phyloP scores from a whole-genome alignment of 164 flowering plant genomes.

The Hamamelis virginiana region DNA sequence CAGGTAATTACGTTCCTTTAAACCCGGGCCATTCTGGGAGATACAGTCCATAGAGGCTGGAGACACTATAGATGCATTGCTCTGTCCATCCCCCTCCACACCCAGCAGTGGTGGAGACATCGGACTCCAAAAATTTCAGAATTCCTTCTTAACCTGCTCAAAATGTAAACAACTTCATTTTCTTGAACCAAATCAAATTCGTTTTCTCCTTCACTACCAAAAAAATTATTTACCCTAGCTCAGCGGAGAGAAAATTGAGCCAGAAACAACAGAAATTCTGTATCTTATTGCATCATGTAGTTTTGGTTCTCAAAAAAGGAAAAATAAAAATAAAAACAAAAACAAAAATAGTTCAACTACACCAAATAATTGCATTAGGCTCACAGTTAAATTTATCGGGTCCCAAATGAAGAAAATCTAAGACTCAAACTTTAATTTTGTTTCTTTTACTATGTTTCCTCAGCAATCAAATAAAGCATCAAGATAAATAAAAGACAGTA shows the following conservation, averaged over 20 bases:
- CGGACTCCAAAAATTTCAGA: constrained; percentile 10
- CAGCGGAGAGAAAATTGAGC: too few species aligned
- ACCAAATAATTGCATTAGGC: too few species aligned
- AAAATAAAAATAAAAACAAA: neutral
- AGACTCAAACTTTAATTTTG: too few species aligned
- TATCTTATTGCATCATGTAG: neutral
- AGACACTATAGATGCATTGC: constrained; percentile 44
- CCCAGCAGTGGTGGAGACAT: constrained; percentile 64
- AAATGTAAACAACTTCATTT: neutral
- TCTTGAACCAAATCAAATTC: neutral
- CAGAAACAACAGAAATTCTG: too few species aligned
- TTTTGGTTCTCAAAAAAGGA: neutral
- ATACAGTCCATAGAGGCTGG: constrained; percentile 43
- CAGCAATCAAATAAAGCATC: too few species aligned
- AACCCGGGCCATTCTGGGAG: constrained; percentile 37
- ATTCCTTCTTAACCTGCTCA: constrained; percentile 7
- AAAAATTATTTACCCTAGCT: too few species aligned
- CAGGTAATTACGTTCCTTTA: constrained; percentile 78
- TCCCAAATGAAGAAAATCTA: too few species aligned
- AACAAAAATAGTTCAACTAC: too few species aligned
- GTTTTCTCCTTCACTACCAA: neutral
- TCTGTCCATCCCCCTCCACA: constrained; percentile 49
- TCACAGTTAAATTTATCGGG: too few species aligned
- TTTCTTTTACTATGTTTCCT: too few species aligned
- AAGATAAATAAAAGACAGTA: too few species aligned